Evolutionary conservation across 495 filamentous ascomycete species (phyloP).

Genomic region (Aspergillus saccharolyticus): DNA sequence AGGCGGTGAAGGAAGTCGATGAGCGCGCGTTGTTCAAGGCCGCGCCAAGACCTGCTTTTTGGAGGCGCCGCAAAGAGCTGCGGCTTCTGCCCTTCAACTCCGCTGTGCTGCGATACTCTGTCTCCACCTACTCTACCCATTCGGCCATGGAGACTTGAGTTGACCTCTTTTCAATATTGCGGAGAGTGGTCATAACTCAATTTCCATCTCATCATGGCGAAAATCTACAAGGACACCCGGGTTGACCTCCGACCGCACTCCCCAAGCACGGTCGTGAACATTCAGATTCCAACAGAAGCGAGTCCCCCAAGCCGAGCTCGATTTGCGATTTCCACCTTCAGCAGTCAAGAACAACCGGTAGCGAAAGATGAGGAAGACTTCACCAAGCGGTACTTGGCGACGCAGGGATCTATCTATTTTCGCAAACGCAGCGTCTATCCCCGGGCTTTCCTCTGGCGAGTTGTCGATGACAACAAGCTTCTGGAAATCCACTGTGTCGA

Average conservation of each 20-base stretch:
- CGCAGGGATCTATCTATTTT: constrained; percentile 78
- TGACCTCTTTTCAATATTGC: constrained; percentile 19
- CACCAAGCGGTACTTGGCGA: constrained; percentile 64
- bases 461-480: constrained; percentile 73
- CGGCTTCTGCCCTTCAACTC: constrained; percentile 35
- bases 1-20: constrained; percentile 14
- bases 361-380: constrained; percentile 73
- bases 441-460: constrained; percentile 81
- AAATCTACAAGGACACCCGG: constrained; percentile 80
- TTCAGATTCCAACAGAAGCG: constrained; percentile 61
- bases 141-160: constrained; percentile 38
- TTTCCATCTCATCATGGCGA: constrained; percentile 35
- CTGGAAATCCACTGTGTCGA: constrained; percentile 82
- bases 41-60: constrained; percentile 47
- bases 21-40: constrained; percentile 9
- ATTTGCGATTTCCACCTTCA: constrained; percentile 39
- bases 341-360: constrained; percentile 30
- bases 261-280: constrained; percentile 61
- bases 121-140: constrained; percentile 13
- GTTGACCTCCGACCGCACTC: constrained; percentile 72
- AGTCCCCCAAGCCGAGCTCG: constrained; percentile 38
- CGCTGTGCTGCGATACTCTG: constrained; percentile 16
- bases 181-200: constrained; percentile 19
- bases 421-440: constrained; percentile 68
- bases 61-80: constrained; percentile 30